Evolutionary conservation across 192 early-diverging fungal genomes (phyloP), one percentile per base, ranked within the genome.

Genomic region (Chytriomyces sp.): DNA sequence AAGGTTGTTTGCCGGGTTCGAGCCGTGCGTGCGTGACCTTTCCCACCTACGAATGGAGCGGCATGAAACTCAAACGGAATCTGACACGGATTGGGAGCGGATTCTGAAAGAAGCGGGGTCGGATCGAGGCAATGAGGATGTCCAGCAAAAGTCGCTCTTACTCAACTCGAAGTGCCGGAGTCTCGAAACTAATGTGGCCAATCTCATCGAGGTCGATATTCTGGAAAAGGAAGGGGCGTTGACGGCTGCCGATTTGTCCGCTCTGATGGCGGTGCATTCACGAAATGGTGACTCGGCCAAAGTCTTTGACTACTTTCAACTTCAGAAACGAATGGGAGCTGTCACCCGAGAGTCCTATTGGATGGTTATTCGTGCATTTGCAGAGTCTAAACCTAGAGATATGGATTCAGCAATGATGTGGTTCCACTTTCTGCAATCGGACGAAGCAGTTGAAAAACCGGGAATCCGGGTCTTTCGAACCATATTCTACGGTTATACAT

Each of bases 301-400:
- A n/a, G 68, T 53, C 8, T 7, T 53, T 3, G 7, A n/a, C 23
- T 69, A 50, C 13, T 69, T 69, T 24, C 10, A 10, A 7, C 35
- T 46, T 16, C 45, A 45, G 23, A 46, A 23, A 69, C 24, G 26
- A 6, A n/a, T 53, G 0, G 20, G 7, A n/a, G 46, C 18, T 8
- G 16, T 69, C n/a, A 53, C 47, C 8, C 13, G 68, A n/a, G 68
- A 69, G 47, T 28, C 68, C 13, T 69, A 69, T 57, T 57, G 68
- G 47, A 69, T 69, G 68, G 7, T 69, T 0, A 69, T 69, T 3
- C 68, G 53, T 16, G 16, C 68, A 16, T 20, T 10, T 57, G 8
- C 13, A 3, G n/a, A 47, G 45, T 53, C 68, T 13, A 28, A 20
- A 7, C 9, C n/a, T 5, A 16, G 5, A 18, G 53, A 35, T 4